Base-by-base conservation (phyloP, 768 basidiomycete genomes). In the Gloeostereum incarnatum region DNA sequence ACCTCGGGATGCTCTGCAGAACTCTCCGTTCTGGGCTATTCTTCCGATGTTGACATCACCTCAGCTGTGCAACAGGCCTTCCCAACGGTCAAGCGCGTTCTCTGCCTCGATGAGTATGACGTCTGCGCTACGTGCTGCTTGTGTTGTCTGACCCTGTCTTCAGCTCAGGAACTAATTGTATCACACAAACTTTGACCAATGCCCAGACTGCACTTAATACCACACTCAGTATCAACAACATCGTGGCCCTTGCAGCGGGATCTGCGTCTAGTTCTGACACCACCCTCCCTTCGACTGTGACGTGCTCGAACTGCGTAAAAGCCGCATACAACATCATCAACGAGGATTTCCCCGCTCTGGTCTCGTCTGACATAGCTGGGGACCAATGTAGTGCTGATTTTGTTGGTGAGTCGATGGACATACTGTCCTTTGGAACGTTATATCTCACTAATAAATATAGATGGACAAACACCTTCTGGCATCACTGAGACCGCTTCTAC, bases 81-180 rank as follows among this genome's bases (percentile, higher is more conserved):
- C 53, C 78, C 82, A 2, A 61, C 68, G 2, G 62, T 63, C 3
- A 66, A 81, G 37, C 53, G 78, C 44, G 49, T 78, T 6, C 52
- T 59, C 7, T 89, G 85, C 53, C 57, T 86, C 49, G 67, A 76
- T 41, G 70, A 83, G 84, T 86, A 50, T 44, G 78, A 67, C 9
- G 8, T 21, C 4, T 16, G 33, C 21, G 6, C 17, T 21, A 20
- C 26, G 32, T 29, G n/a, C 7, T n/a, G 29, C 35, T 14, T 30
- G 21, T 21, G 21, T n/a, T 6, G 20, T 14, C 20, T 38, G 10
- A 20, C 30, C 8, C 5, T 31, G 7, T 22, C 22, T 25, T 7
- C 31, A 67, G 65, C 40, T 62, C 60, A 18, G 55, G 48, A 29
- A 62, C 61, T 5, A 60, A 63, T 42, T 88, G 85, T 51, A 47